Conservation (phyloP, 805 yeast species). For the Myxozyma monticola region DNA sequence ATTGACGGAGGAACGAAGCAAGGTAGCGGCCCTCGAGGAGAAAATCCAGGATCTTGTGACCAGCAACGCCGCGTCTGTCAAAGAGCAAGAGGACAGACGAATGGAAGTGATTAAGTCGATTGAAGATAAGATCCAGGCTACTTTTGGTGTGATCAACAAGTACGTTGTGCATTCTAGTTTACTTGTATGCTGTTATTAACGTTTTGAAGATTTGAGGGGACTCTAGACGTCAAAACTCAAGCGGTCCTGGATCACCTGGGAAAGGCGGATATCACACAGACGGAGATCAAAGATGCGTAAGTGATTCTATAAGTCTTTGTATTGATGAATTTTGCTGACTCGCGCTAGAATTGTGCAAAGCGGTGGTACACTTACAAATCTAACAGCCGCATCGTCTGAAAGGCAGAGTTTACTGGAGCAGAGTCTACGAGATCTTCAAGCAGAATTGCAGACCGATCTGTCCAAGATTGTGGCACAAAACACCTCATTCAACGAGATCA, state of each 20-base stretch:
- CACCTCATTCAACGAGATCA: too few relatives aligned
- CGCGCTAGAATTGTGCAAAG: too few relatives aligned
- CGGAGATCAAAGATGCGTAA: conserved; percentile 7
- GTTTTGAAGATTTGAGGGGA: conserved; percentile 4
- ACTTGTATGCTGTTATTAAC: neutral
- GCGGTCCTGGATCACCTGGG: conserved; percentile 1
- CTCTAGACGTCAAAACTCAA: conserved; percentile 2
- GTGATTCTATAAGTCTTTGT: too few relatives aligned
- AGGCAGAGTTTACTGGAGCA: too few relatives aligned
- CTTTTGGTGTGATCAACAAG: neutral
- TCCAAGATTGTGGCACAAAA: too few relatives aligned
- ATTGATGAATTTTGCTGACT: too few relatives aligned
- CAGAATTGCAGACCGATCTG: too few relatives aligned
- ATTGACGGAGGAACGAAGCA: conserved; percentile 24
- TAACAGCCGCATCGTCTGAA: too few relatives aligned
- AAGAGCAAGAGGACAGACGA: neutral
- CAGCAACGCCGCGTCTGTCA: neutral
- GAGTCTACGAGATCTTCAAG: too few relatives aligned
- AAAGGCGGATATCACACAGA: neutral
- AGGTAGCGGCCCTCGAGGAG: conserved; percentile 20
- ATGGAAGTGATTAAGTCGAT: neutral
- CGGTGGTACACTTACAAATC: too few relatives aligned
- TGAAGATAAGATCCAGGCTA: conserved; percentile 3
- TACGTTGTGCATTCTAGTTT: neutral
- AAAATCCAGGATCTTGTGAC: conserved; percentile 2